Conservation (phyloP, 768 basidiomycete species). For the Cyclocybe aegerita region DNA sequence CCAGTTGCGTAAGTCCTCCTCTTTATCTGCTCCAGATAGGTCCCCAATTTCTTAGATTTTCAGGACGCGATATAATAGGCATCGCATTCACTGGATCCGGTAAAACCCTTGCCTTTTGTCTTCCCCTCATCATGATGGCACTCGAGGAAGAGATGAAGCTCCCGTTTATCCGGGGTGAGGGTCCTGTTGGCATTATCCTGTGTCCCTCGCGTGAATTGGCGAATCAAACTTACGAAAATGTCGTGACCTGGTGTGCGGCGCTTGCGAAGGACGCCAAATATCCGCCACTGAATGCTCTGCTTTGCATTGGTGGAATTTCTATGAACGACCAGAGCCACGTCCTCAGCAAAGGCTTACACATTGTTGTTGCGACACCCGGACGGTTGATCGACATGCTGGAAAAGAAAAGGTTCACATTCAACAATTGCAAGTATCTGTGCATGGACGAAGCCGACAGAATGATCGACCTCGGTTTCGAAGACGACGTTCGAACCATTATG, state of each 20-base stretch:
- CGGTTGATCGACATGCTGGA: slow-evolving; percentile 97
- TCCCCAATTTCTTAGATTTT: slow-evolving; percentile 57
- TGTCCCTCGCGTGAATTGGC: slow-evolving; percentile 98
- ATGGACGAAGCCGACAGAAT: slow-evolving; percentile 99
- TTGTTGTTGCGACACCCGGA: slow-evolving; percentile 96
- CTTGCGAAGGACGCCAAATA: slow-evolving; percentile 80
- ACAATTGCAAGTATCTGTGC: slow-evolving; percentile 93
- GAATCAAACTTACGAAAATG: slow-evolving; percentile 95
- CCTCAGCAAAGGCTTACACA: slow-evolving; percentile 87
- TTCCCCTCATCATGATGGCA: slow-evolving; percentile 96
- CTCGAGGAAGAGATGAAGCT: slow-evolving; percentile 91
- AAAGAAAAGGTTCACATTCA: slow-evolving; percentile 90
- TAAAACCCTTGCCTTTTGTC: slow-evolving; percentile 96
- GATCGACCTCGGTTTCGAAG: slow-evolving; percentile 99
- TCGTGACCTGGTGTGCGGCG: slow-evolving; percentile 81
- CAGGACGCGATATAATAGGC: slow-evolving; percentile 96
- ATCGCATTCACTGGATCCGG: slow-evolving; percentile 99
- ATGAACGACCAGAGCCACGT: slow-evolving; percentile 98
- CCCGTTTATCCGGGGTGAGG: slow-evolving; percentile 90
- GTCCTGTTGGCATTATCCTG: slow-evolving; percentile 93
- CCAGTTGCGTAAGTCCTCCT: slow-evolving; percentile 79
- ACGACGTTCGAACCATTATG: slow-evolving; percentile 98
- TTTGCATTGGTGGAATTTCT: slow-evolving; percentile 97
- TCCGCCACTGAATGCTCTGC: slow-evolving; percentile 81
- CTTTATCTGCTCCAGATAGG: slow-evolving; percentile 5